Evolutionary conservation across 2,329 filamentous ascomycete species (phyloP).

Genomic region (Paraconiothyrium sp.): DNA sequence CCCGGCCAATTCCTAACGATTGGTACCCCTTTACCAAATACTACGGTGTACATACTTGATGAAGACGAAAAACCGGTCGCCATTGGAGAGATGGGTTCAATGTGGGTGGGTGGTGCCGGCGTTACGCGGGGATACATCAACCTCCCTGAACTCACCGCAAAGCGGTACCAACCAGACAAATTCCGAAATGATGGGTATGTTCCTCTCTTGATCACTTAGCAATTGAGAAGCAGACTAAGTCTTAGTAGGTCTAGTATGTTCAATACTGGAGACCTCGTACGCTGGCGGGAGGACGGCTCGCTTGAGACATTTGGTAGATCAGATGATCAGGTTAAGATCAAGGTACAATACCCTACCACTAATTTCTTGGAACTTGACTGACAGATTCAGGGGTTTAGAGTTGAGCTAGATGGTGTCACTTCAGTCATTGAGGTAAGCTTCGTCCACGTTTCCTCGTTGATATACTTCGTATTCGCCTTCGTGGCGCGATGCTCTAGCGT

Average conservation of each 20-base stretch:
- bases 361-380: neutral
- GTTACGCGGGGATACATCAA: constrained; percentile 67
- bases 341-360: constrained; percentile 37
- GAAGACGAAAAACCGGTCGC: constrained; percentile 57
- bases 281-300: constrained; percentile 63
- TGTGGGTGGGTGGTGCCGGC: constrained; percentile 67
- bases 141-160: constrained; percentile 60
- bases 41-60: constrained; percentile 64
- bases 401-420: constrained; percentile 68
- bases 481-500: neutral
- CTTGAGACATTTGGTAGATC: constrained; percentile 65
- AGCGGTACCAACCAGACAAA: constrained; percentile 61
- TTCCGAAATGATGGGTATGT: constrained; percentile 63
- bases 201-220: neutral
- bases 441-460: neutral
- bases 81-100: constrained; percentile 60
- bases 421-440: constrained; percentile 36
- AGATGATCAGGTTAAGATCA: constrained; percentile 72
- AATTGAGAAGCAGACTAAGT: constrained; percentile 1
- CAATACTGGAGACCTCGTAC: constrained; percentile 68
- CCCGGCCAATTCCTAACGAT: constrained; percentile 61
- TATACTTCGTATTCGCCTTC: neutral
- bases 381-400: constrained; percentile 61
- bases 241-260: constrained; percentile 59
- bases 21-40: constrained; percentile 66